These are phyloP conservation scores for Alternaria viburni DNA, from an alignment of 2,329 filamentous ascomycete species.

Conservation along the genomic window DNA sequence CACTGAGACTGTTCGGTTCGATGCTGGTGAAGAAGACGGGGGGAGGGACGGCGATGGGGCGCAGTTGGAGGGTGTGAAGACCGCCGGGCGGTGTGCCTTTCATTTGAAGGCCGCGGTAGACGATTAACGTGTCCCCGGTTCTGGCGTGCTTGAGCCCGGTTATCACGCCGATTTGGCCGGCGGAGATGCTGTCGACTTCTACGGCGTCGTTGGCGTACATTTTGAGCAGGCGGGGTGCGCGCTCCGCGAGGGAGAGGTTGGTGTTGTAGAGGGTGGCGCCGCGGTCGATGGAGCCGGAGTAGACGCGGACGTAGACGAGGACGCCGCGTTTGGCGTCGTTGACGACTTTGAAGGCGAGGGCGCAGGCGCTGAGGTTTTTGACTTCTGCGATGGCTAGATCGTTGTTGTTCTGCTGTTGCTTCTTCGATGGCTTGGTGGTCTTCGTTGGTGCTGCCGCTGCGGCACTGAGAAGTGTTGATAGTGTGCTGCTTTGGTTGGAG, in stretches of 20 bases:
- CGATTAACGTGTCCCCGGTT: slow-evolving; percentile 89
- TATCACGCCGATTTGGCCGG: slow-evolving; percentile 93
- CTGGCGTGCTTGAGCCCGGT: slow-evolving; percentile 88
- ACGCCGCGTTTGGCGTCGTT: slow-evolving; percentile 85
- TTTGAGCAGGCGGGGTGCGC: slow-evolving; percentile 79
- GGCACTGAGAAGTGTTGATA: slow-evolving; percentile 55
- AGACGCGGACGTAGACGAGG: slow-evolving; percentile 89
- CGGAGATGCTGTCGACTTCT: slow-evolving; percentile 78
- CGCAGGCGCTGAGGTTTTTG: slow-evolving; percentile 72
- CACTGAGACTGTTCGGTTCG: slow-evolving; percentile 77
- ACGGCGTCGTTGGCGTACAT: slow-evolving; percentile 90
- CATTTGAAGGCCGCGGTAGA: slow-evolving; percentile 67
- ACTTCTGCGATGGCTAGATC: slow-evolving; percentile 43
- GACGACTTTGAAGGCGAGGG: slow-evolving; percentile 89
- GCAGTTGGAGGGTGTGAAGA: slow-evolving; percentile 77
- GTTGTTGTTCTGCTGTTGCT: slow-evolving; percentile 9
- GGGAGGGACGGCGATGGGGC: slow-evolving; percentile 86
- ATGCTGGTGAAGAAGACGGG: slow-evolving; percentile 97
- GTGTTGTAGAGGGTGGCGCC: slow-evolving; percentile 86
- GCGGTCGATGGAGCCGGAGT: slow-evolving; percentile 78
- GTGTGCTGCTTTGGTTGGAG: slow-evolving; percentile 61
- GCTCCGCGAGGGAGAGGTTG: slow-evolving; percentile 78
- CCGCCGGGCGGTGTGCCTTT: slow-evolving; percentile 70
- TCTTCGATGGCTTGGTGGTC: slow-evolving; percentile 17
- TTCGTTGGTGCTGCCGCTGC: slow-evolving; percentile 32